Percentiles rank a stretch among this genome's conserved stretches.
These are phyloP conservation scores for Mortierella sp. DNA, from an alignment of 371 early-diverging fungal genomes.

Conservation along the genomic window DNA sequence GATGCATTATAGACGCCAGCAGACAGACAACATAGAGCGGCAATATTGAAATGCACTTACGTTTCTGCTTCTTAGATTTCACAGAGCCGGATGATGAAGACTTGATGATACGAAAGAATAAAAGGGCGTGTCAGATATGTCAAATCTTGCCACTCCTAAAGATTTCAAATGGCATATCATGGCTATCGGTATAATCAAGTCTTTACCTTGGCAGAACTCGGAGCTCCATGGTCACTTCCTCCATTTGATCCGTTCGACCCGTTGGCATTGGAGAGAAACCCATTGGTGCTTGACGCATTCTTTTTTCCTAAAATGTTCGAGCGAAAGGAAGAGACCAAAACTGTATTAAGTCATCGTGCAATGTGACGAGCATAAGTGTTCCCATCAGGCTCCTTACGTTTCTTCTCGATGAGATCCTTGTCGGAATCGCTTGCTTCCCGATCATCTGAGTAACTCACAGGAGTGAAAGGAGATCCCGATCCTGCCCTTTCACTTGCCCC, in stretches of 20 bases:
- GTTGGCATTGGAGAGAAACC: conserved; percentile 10
- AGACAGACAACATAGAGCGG: no score
- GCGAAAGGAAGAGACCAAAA: no score
- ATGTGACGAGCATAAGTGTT: neutral
- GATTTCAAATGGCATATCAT: neutral
- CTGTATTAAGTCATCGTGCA: neutral
- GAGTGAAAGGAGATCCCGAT: conserved; percentile 58
- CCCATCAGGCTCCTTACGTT: conserved; percentile 18
- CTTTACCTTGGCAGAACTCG: conserved; percentile 27
- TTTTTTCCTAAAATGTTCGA: conserved; percentile 26
- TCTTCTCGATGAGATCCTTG: conserved; percentile 54
- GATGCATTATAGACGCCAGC: neutral
- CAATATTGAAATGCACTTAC: conserved; percentile 13
- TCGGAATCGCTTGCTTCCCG: conserved; percentile 54
- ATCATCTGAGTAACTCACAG: conserved; percentile 54
- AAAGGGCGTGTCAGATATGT: neutral
- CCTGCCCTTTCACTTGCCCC: conserved; percentile 52
- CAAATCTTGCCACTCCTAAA: neutral
- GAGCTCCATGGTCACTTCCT: conserved; percentile 24
- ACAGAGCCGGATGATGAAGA: conserved; percentile 19
- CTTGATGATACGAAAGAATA: neutral
- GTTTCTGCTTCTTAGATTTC: conserved; percentile 43
- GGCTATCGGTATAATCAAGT: neutral
- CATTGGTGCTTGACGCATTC: conserved; percentile 19
- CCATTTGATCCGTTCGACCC: conserved; percentile 23